These are phyloP conservation scores for Malus sieversii DNA, from an alignment of 306 rosid genomes.

Conservation along the genomic window DNA sequence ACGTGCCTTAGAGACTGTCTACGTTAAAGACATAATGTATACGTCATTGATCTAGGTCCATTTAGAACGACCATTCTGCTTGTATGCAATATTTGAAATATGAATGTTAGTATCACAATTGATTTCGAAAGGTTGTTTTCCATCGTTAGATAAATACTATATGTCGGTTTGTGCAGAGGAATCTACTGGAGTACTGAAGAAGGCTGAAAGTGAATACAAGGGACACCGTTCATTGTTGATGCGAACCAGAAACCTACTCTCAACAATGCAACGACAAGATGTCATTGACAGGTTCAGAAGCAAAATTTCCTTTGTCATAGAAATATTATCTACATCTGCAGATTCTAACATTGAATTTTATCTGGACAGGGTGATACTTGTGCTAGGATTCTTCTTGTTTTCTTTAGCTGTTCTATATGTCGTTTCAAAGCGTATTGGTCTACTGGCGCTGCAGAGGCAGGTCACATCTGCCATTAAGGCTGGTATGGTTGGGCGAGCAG, in stretches of 20 bases:
- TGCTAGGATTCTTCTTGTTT: constrained; percentile 61
- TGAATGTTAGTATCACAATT: neutral
- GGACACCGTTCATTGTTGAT: constrained; percentile 75
- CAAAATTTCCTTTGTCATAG: neutral
- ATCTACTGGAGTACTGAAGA: constrained; percentile 70
- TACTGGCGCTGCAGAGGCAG: constrained; percentile 57
- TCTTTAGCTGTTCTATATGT: constrained; percentile 74
- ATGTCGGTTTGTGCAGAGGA: constrained; percentile 47
- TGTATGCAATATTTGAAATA: neutral
- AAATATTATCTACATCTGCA: neutral
- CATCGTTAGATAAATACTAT: neutral
- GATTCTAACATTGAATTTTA: constrained; percentile 4
- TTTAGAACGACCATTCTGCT: neutral
- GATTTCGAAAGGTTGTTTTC: neutral
- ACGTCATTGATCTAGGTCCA: neutral
- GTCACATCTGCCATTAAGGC: constrained; percentile 79
- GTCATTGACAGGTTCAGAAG: constrained; percentile 63
- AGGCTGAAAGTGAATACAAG: constrained; percentile 86
- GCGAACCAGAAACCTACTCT: constrained; percentile 75
- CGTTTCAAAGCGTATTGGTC: constrained; percentile 72
- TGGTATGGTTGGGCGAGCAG: constrained; percentile 53
- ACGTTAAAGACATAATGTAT: neutral
- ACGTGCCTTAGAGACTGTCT: neutral
- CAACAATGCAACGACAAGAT: constrained; percentile 95
- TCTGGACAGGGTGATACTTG: constrained; percentile 61